phyloP scores from a whole-genome alignment of 768 basidiomycete species.

The Agrocybe praecox region DNA sequence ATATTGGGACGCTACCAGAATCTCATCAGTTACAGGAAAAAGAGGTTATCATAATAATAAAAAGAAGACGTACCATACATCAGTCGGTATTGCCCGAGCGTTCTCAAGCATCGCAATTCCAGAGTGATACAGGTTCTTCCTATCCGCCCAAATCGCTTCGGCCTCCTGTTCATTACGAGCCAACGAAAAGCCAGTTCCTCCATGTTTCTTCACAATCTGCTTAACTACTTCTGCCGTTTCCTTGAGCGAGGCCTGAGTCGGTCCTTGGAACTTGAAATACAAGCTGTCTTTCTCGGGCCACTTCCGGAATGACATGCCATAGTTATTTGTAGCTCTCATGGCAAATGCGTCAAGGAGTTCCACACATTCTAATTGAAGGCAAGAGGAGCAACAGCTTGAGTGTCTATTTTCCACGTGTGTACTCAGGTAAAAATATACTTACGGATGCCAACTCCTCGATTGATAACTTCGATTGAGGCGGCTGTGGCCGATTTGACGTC shows the following conservation, averaged over 20 bases:
- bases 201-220: constrained; percentile 61
- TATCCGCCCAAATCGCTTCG: constrained; percentile 67
- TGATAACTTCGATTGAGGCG: constrained; percentile 73
- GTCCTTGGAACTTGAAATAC: constrained; percentile 88
- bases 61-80: constrained; percentile 61
- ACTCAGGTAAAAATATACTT: constrained; percentile 26
- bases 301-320: constrained; percentile 51
- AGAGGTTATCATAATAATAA: not conserved
- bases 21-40: not conserved
- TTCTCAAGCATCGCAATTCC: constrained; percentile 60
- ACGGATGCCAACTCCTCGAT: constrained; percentile 79
- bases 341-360: constrained; percentile 78
- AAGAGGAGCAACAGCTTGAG: not conserved
- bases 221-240: constrained; percentile 65
- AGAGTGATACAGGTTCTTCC: constrained; percentile 66
- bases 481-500: constrained; percentile 72
- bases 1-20: constrained; percentile 55
- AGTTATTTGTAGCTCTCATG: constrained; percentile 63
- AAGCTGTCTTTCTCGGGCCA: constrained; percentile 71
- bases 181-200: constrained; percentile 67
- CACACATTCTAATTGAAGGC: constrained; percentile 62
- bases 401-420: not conserved
- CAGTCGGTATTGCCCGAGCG: constrained; percentile 65
- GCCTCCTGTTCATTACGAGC: constrained; percentile 70
- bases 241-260: constrained; percentile 55